These are phyloP conservation scores for Backusella psychrophila DNA, from an alignment of 192 early-diverging fungal genomes.

Conservation along the genomic window DNA sequence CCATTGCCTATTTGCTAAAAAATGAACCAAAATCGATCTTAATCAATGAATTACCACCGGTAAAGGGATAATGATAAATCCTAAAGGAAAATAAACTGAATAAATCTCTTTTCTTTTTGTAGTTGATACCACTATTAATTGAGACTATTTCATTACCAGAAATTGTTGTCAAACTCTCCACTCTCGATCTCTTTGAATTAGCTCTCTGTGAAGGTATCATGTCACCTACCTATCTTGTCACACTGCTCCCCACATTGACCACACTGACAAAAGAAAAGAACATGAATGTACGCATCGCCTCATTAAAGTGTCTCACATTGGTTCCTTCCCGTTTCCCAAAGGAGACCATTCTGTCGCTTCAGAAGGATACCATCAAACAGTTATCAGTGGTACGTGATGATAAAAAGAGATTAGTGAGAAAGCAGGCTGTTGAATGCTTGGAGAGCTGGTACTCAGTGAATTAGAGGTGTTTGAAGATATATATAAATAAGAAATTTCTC, in stretches of 20 bases:
- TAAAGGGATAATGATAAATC: slow-evolving; percentile 32
- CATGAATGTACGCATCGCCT: slow-evolving; percentile 60
- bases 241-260: slow-evolving; percentile 41
- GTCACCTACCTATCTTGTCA: slow-evolving; percentile 40
- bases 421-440: slow-evolving; percentile 82
- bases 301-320: slow-evolving; percentile 65
- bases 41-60: slow-evolving; percentile 70
- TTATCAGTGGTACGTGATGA: slow-evolving; percentile 79
- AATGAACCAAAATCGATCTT: slow-evolving; percentile 83
- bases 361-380: slow-evolving; percentile 56
- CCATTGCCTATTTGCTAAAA: slow-evolving; percentile 76
- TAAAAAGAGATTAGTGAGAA: slow-evolving; percentile 81
- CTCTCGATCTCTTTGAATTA: slow-evolving; percentile 73
- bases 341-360: slow-evolving; percentile 59
- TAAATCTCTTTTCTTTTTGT: background rate
- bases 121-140: slow-evolving; percentile 80
- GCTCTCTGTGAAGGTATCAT: slow-evolving; percentile 66
- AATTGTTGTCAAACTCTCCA: slow-evolving; percentile 63
- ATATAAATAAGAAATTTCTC: no score
- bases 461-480: background rate
- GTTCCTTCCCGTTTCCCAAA: slow-evolving; percentile 64
- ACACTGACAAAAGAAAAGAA: slow-evolving; percentile 31
- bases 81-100: background rate
- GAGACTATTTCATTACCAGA: slow-evolving; percentile 68
- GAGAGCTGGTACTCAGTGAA: slow-evolving; percentile 68